Evolutionary conservation across 805 yeast genomes (phyloP), one percentile per base, ranked within the genome.

Genomic region (Hanseniaspora lachancei): DNA sequence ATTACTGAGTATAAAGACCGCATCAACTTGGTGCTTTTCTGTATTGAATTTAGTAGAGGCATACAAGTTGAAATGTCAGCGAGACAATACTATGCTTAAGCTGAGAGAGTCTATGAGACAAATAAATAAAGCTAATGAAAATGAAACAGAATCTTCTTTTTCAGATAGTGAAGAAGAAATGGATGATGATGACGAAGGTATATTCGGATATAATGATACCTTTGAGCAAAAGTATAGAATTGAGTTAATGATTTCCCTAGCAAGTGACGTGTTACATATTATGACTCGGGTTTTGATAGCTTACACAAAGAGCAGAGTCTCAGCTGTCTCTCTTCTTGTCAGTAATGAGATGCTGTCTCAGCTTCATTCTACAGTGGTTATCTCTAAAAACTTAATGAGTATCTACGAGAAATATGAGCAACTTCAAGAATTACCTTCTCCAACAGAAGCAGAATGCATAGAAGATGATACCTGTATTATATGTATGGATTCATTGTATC

Each of bases 161-260:
- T 5, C 47, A 64, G 48, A 80, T 81, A 59, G 63, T 79, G 23
- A 72, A 73, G 59, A 96, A 87, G 60, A 64, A 39, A 15, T 54
- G 36, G 61, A 58, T 21, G 57, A 53, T n/a, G 55, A 38, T 29
- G 57, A 48, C 18, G 50, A 39, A 8, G 58, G 57, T n/a, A 63
- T 41, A 23, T 47, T 50, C 7, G 59, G 63, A 32, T 82, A 78
- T 18, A 95, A 83, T 40, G 81, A 77, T 34, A 71, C 75, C 0
- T 83, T 95, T 89, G 95, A 89, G 62, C 72, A 74, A 41, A 84
- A 86, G 67, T 73, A 79, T 8, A 70, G 79, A 64, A 77, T 76
- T 58, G 72, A 78, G 59, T 82, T 85, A 62, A 63, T 75, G 4
- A 70, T 85, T 20, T 83, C 83, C 49, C 71, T 84, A 2, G 55